Evolutionary conservation across 2,329 filamentous ascomycete species (phyloP).

Genomic region (Sclerotinia minor): DNA sequence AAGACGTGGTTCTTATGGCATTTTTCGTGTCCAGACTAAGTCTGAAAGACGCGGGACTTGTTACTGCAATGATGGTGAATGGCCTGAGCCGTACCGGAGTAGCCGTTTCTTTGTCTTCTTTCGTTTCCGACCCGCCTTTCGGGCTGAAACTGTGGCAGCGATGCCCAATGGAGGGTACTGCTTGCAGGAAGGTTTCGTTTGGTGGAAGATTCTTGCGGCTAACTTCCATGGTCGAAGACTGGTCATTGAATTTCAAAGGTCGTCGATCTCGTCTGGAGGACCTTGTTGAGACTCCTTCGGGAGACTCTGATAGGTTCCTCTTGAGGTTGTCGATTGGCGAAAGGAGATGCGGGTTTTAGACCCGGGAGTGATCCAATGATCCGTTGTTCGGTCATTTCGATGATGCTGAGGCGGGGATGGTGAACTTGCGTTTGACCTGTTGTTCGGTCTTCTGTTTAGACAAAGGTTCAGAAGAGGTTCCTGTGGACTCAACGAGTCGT

Average conservation of each 20-base stretch:
- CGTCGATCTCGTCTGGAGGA: background rate
- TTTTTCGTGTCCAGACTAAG: constrained; percentile 4
- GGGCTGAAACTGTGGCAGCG: constrained; percentile 13
- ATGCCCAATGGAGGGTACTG: constrained; percentile 16
- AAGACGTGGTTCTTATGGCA: constrained; percentile 18
- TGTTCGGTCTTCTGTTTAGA: constrained; percentile 12
- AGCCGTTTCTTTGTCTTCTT: constrained; percentile 20
- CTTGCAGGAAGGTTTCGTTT: background rate
- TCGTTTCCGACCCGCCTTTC: constrained; percentile 7
- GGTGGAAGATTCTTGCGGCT: constrained; percentile 19
- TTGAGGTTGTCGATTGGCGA: constrained; percentile 1
- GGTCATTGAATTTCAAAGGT: background rate
- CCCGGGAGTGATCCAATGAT: constrained; percentile 21
- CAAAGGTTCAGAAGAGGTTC: constrained; percentile 15
- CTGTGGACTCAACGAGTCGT: background rate
- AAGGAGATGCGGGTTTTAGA: background rate
- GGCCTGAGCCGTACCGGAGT: constrained; percentile 12
- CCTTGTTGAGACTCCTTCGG: constrained; percentile 19
- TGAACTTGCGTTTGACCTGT: constrained; percentile 22
- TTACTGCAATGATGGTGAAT: constrained; percentile 20
- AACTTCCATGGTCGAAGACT: constrained; percentile 12
- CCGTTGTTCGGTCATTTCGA: constrained; percentile 18
- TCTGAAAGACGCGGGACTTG: constrained; percentile 13
- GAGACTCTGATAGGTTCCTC: constrained; percentile 14
- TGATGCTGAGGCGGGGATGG: constrained; percentile 22